A percentile compares a stretch with the other conserved stretches of the same genome.
Conservation (phyloP, 495 filamentous ascomycete genomes). For the Lepraria neglecta region DNA sequence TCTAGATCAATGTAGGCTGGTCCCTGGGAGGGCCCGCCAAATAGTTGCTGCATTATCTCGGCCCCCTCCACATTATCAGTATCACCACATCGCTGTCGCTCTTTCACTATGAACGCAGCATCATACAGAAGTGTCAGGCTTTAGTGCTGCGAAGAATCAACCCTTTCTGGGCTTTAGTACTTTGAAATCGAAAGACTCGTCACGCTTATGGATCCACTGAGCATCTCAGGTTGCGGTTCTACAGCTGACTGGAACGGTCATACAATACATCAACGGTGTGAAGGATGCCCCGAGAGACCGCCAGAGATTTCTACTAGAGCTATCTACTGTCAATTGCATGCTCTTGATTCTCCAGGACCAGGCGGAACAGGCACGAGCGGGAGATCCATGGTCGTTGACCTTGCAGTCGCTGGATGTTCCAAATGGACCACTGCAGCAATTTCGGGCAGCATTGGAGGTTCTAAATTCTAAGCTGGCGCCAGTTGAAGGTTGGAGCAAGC, state of each 20-base stretch:
- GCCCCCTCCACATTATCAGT: too few relatives aligned
- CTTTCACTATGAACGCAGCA: too few relatives aligned
- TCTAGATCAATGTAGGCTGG: too few relatives aligned
- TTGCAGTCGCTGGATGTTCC: slow-evolving; percentile 3
- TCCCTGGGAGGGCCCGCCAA: too few relatives aligned
- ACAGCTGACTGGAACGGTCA: not conserved
- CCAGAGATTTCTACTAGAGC: not conserved
- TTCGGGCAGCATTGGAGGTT: not conserved
- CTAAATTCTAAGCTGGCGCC: not conserved
- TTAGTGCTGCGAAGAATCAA: too few relatives aligned
- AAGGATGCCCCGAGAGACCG: not conserved
- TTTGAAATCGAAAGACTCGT: not conserved
- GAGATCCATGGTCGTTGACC: not conserved
- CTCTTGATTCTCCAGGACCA: slow-evolving; percentile 1
- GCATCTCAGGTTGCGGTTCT: slow-evolving; percentile 7
- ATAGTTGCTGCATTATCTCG: too few relatives aligned
- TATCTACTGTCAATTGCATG: not conserved
- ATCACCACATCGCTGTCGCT: too few relatives aligned
- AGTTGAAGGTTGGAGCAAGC: not conserved
- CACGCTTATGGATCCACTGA: slow-evolving; percentile 11
- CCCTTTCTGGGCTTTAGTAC: too few relatives aligned
- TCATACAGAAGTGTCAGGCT: too few relatives aligned
- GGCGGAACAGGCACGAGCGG: not conserved
- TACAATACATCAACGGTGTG: slow-evolving; percentile 4
- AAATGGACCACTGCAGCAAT: slow-evolving; percentile 13